Conservation (phyloP, 148 eudicot species). For the Cornus kousa region DNA sequence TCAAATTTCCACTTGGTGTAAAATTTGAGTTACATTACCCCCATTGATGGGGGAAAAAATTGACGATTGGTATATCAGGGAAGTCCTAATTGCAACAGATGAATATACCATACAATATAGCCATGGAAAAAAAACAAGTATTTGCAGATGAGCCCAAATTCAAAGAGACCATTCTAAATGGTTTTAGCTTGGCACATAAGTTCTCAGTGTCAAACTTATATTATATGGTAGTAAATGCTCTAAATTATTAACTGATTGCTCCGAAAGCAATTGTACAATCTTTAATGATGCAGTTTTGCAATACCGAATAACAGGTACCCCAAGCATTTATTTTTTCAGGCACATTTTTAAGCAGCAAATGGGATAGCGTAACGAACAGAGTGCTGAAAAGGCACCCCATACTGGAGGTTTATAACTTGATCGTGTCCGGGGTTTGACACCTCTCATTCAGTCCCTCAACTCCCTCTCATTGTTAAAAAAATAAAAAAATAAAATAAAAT, state of each 20-base stretch:
- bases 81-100: not conserved
- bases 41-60: not conserved
- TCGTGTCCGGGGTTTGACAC: not conserved
- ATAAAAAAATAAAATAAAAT: no score
- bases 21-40: not conserved
- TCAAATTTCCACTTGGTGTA: not conserved
- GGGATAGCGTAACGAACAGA: not conserved
- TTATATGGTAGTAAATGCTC: no score
- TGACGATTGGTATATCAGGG: not conserved
- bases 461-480: not conserved
- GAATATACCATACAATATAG: not conserved
- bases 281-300: not conserved
- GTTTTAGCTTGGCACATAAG: not conserved
- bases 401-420: not conserved
- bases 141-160: not conserved
- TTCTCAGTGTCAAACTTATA: not conserved
- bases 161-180: not conserved
- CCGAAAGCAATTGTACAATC: not conserved
- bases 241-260: not conserved
- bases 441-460: not conserved
- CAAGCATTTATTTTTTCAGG: not conserved
- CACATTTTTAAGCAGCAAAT: not conserved
- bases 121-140: not conserved
- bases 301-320: not conserved
- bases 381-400: not conserved